phyloP scores from a whole-genome alignment of 805 yeast genomes.

The Wickerhamiella azyma region DNA sequence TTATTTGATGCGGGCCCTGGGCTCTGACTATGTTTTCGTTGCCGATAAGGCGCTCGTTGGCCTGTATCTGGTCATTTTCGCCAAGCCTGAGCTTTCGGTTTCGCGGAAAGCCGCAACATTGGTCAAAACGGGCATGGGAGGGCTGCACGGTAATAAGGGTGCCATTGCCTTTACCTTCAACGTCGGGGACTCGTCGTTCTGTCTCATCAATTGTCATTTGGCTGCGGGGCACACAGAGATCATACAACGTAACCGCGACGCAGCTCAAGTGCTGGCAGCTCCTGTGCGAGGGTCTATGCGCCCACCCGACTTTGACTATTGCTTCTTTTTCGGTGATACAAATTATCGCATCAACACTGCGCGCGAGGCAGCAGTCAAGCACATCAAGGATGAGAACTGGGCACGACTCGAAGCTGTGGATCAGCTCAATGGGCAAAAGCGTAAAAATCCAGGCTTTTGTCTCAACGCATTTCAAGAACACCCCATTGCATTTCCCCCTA shows the following conservation, averaged over 20 bases:
- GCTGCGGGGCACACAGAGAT: constrained; percentile 83
- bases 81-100: constrained; percentile 42
- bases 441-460: constrained; percentile 43
- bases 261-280: constrained; percentile 49
- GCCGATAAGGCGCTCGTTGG: constrained; percentile 84
- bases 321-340: constrained; percentile 89
- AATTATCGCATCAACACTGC: constrained; percentile 68
- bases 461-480: constrained; percentile 74
- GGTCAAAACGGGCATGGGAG: constrained; percentile 89
- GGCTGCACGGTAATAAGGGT: constrained; percentile 66
- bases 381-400: constrained; percentile 37
- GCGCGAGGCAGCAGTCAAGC: constrained; percentile 52
- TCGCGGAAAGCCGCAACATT: constrained; percentile 54
- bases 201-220: constrained; percentile 74
- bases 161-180: constrained; percentile 60
- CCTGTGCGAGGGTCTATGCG: constrained; percentile 18
- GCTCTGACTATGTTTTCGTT: constrained; percentile 34
- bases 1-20: constrained; percentile 20
- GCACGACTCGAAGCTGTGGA: constrained; percentile 50
- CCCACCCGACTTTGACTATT: constrained; percentile 64
- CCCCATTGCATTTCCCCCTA: constrained; percentile 71
- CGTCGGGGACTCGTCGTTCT: constrained; percentile 53
- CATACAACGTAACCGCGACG: constrained; percentile 77
- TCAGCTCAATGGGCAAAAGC: constrained; percentile 67
- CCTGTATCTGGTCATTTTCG: constrained; percentile 54